Base-by-base conservation (phyloP, 2,329 filamentous ascomycete genomes). In the Sporothrix brasiliensis region DNA sequence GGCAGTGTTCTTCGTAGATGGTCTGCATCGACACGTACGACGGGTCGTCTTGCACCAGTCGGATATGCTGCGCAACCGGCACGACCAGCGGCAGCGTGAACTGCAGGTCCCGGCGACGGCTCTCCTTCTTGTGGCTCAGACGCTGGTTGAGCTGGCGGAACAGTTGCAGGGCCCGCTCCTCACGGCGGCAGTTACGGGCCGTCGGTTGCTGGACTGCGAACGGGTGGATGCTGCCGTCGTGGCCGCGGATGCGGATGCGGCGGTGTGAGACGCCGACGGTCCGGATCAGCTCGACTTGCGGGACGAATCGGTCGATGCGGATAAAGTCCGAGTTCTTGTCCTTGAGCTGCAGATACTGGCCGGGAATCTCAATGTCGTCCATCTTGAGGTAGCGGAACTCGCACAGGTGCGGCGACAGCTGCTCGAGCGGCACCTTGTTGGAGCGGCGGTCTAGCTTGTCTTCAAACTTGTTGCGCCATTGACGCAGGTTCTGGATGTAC, bases 271-370 rank as follows among this genome's bases (percentile, higher is more conserved):
- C 91, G 69, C 93, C 93, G 75, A 97, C 93, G 11, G 91, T 92
- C 69, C 95, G 90, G 54, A 99, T 92, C 68, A 98, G 86, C 75
- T 99, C 94, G 24, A 99, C 93, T 74, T 95, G 92, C 11, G 96
- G 94, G 76, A 99, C 82, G 87, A 99, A 99, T 30, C 94, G 91
- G 79, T 99, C 96, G 74, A 99, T 98, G 60, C 94, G 91, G 74
- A 99, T 91, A 78, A 99, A 99, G 79, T 99, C 95, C 76, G 97
- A 93, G 79, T 99, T 99, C 87, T 98, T 99, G 77, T 99, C 96
- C 80, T 95, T 96, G 82, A 97, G 95, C 78, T 97, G 90, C 73
- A 97, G 83, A 79, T 99, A 99, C 79, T 99, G 95, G 0, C 95
- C 95, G 3, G 96, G 96, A 49, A 99, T 89, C 80, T 99, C 95